phyloP scores from a whole-genome alignment of 140 eudicot genomes.

The Erigeron philadelphicus region DNA sequence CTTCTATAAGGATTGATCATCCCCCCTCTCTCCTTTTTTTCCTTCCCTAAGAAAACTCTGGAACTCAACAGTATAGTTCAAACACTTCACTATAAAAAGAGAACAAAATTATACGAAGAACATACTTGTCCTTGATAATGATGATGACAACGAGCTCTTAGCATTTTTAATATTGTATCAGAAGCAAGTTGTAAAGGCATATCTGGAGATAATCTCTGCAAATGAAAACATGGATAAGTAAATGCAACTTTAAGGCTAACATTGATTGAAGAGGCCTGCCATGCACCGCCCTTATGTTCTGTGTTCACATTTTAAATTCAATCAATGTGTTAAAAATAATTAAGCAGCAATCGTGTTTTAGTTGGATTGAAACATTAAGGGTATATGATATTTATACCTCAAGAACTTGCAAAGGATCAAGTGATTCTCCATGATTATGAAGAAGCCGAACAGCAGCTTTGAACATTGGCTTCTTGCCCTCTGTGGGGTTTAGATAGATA shows the following conservation, averaged over 20 bases:
- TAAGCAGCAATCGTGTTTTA: background rate
- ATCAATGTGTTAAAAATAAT: no score
- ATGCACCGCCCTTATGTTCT: background rate
- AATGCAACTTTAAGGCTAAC: background rate
- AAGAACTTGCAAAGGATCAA: constrained; percentile 89
- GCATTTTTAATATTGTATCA: constrained; percentile 74
- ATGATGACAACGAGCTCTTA: constrained; percentile 92
- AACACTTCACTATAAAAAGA: background rate
- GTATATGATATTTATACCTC: constrained; percentile 47
- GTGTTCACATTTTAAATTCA: background rate
- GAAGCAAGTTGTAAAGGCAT: constrained; percentile 96
- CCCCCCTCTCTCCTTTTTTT: no score
- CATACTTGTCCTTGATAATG: constrained; percentile 81
- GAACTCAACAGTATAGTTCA: background rate
- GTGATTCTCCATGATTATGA: constrained; percentile 89
- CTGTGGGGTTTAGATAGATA: constrained; percentile 79
- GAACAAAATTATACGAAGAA: constrained; percentile 14
- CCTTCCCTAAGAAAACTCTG: no score
- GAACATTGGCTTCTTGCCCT: constrained; percentile 94
- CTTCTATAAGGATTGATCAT: no score
- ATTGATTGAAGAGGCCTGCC: background rate
- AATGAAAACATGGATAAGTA: constrained; percentile 19
- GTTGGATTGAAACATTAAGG: background rate
- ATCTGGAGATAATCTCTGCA: constrained; percentile 81
- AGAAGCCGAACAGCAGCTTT: constrained; percentile 94